Conservation (phyloP, 2,329 filamentous ascomycete genomes). For the Thermoascus crustaceus region DNA sequence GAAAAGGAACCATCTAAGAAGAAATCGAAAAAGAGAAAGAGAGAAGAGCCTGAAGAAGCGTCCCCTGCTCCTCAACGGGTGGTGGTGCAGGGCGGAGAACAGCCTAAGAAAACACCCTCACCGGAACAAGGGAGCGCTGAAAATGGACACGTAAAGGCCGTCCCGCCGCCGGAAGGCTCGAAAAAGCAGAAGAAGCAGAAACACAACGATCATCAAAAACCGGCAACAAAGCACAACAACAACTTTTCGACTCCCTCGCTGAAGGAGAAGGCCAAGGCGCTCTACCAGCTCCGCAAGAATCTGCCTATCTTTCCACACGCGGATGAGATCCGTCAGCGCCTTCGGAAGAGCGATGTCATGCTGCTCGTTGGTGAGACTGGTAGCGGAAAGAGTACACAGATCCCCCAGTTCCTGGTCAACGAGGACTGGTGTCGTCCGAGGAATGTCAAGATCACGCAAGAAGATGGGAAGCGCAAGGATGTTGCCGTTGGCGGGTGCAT, state of each 20-base stretch:
- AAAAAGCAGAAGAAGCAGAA: constrained; percentile 7
- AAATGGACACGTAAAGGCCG: constrained; percentile 2
- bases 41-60: constrained; percentile 15
- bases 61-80: constrained; percentile 6
- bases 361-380: constrained; percentile 89
- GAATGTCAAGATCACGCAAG: constrained; percentile 41
- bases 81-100: constrained; percentile 6
- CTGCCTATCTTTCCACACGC: constrained; percentile 75
- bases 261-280: constrained; percentile 38
- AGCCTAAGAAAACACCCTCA: constrained; percentile 1
- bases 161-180: neutral
- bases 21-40: constrained; percentile 27
- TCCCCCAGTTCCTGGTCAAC: constrained; percentile 76
- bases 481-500: constrained; percentile 66
- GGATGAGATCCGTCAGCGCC: constrained; percentile 56
- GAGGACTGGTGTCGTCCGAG: constrained; percentile 70
- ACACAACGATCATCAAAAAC: constrained; percentile 11
- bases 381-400: constrained; percentile 93
- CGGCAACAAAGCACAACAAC: constrained; percentile 14
- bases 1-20: constrained; percentile 12
- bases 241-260: constrained; percentile 23
- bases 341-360: constrained; percentile 64
- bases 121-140: neutral
- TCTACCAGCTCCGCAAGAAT: constrained; percentile 50
- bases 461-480: constrained; percentile 28